Base-by-base conservation (phyloP, 2,329 filamentous ascomycete genomes). In the Trichophyton simii region DNA sequence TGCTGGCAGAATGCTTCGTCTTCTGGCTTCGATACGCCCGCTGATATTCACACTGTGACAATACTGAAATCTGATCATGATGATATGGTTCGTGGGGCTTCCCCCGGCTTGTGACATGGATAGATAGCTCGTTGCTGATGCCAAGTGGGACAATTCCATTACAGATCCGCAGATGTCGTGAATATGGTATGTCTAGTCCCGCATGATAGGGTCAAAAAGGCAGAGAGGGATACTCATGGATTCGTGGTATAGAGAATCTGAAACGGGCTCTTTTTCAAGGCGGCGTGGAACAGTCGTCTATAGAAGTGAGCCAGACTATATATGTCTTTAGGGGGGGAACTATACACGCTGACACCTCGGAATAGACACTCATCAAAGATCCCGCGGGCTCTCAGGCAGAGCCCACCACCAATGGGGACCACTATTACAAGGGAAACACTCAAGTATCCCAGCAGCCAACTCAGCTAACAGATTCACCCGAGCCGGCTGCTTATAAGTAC, bases 31-130 rank as follows among this genome's bases (percentile, higher is more conserved):
- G 68, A 71, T 28, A 71, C 72, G 57, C 71, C 75, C 60, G 67
- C 73, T 15, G 65, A 68, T 61, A 60, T 72, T 44, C 69, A 72
- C 25, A 75, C 75, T 64, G 76, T 87, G 55, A 80, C 77, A 61
- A 80, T 89, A 60, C 75, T 81, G 42, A 83, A 79, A 68, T 71
- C 73, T 58, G 84, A 90, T 68, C 83, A 89, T 72, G 79, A 85
- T 58, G 72, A 71, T 57, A 76, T 90, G 63, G 77, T 84, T 66
- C 71, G 79, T 62, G 36, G 25, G 11, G 18, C 18, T 18, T 18
- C 18, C 31, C 20, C 28, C 7, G 6, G 28, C 22, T n/a, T 28
- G 7, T 18, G 25, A 6, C 46, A 36, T 38, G 8, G 50, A 58
- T 25, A 11, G 50, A 58, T 25, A 11, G n/a, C 15, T 44, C n/a